Percentiles rank a stretch among this genome's conserved stretches.
These are phyloP conservation scores for Stereum hirsutum DNA, from an alignment of 1,284 basidiomycete species.

Conservation along the genomic window DNA sequence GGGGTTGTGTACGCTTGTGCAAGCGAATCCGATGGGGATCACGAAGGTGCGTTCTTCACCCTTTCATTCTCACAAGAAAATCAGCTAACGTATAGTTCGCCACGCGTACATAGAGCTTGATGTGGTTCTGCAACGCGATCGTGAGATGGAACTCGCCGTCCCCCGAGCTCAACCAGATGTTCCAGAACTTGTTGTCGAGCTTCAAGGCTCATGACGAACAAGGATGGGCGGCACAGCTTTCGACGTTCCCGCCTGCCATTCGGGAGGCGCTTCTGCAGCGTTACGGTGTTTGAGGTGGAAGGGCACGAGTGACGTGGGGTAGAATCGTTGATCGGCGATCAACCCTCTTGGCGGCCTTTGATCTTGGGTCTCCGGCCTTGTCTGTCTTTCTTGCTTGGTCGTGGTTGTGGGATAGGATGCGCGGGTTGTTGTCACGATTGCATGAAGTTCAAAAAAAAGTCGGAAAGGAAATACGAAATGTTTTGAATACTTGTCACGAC, in stretches of 20 bases:
- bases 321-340: too few species aligned
- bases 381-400: too few species aligned
- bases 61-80: background rate
- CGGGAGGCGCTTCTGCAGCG: slow-evolving; percentile 68
- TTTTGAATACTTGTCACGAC: too few species aligned
- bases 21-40: slow-evolving; percentile 87
- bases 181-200: slow-evolving; percentile 73
- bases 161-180: slow-evolving; percentile 83
- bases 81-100: background rate
- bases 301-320: too few species aligned
- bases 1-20: slow-evolving; percentile 93
- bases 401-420: too few species aligned
- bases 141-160: slow-evolving; percentile 90
- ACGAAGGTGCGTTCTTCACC: slow-evolving; percentile 39
- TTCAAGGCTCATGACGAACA: slow-evolving; percentile 80
- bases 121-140: slow-evolving; percentile 97
- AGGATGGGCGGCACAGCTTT: slow-evolving; percentile 71
- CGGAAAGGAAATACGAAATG: too few species aligned
- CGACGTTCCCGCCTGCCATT: slow-evolving; percentile 70
- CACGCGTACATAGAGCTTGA: slow-evolving; percentile 51
- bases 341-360: too few species aligned
- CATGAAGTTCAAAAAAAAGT: too few species aligned
- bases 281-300: slow-evolving; percentile 71
- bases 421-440: too few species aligned
- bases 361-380: too few species aligned